These are phyloP conservation scores for Ramularia endophylla DNA, from an alignment of 2,329 filamentous ascomycete genomes.

Conservation along the genomic window DNA sequence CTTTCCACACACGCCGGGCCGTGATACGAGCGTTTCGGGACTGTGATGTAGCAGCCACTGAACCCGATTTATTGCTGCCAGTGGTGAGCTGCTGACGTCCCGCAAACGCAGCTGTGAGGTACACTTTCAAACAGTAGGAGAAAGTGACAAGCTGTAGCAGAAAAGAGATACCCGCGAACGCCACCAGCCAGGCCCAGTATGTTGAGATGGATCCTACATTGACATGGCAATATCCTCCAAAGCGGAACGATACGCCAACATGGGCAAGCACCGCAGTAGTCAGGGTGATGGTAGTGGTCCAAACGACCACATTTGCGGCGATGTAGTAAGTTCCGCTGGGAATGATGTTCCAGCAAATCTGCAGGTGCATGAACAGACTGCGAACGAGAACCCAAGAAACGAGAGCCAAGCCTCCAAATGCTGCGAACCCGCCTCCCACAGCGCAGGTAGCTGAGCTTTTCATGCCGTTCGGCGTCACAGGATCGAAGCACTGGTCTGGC, in stretches of 20 bases:
- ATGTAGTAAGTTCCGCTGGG: constrained; percentile 29
- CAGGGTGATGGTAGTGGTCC: constrained; percentile 27
- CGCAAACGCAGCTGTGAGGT: constrained; percentile 19
- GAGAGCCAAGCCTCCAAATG: constrained; percentile 71
- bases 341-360: constrained; percentile 42
- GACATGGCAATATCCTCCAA: constrained; percentile 85
- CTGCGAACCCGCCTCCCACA: constrained; percentile 68
- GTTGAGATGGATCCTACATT: constrained; percentile 48
- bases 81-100: constrained; percentile 15
- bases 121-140: constrained; percentile 33
- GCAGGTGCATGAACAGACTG: constrained; percentile 35
- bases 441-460: constrained; percentile 66
- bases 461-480: constrained; percentile 84
- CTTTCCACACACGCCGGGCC: constrained; percentile 66
- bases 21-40: constrained; percentile 52
- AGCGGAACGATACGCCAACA: constrained; percentile 44
- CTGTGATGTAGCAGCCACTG: constrained; percentile 16
- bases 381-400: constrained; percentile 70
- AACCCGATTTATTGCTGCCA: constrained; percentile 9
- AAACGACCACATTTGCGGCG: constrained; percentile 28
- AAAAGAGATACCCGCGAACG: constrained; percentile 29
- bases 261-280: constrained; percentile 39
- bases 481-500: constrained; percentile 71
- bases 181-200: constrained; percentile 36
- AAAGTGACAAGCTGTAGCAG: constrained; percentile 32